Evolutionary conservation across 345 rosid species (phyloP), one percentile per base, ranked within the genome.

Genomic region (Barbarea vulgaris): DNA sequence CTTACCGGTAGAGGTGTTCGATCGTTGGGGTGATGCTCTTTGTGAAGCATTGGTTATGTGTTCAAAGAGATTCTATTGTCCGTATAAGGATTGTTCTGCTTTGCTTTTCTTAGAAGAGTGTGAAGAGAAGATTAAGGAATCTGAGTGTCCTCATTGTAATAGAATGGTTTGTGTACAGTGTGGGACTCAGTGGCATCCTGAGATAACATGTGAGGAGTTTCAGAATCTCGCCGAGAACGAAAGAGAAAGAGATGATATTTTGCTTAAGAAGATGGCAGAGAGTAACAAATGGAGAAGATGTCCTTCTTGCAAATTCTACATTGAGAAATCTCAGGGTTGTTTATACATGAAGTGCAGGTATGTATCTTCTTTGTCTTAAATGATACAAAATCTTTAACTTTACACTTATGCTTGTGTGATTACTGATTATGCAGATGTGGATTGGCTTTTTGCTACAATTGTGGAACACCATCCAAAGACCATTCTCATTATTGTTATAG

Each of bases 181-280:
- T 10, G 79, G 52, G 18, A 88, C 80, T 18, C 62, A 86, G 34
- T 89, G 91, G 93, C 91, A 89, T 71, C 8, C 81, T 1, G 86
- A 63, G 68, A 64, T 84, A 3, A 57, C 47, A 1, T 87, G 91
- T 15, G 64, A 51, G 21, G 74, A 81, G 67, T 85, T 72, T 76
- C 84, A 77, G 80, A 80, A 54, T 47, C 50, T 85, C 77, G 67
- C 42, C 1, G 81, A 83, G 34, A 72, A 59, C 33, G 86, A 87
- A 50, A 80, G 85, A 69, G 87, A 55, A 13, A 74, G 64, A 27
- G 84, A 80, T 33, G 87, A 89, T 67, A 70, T 76, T 0, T 50
- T 85, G 83, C 21, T 87, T 54, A 81, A 71, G 85, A 67, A 82
- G 7, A 72, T 88, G 22, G 90, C 90, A 3, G 44, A 77, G 42